Base-by-base conservation (phyloP, 164 flowering plant genomes). In the Buxus sempervirens region DNA sequence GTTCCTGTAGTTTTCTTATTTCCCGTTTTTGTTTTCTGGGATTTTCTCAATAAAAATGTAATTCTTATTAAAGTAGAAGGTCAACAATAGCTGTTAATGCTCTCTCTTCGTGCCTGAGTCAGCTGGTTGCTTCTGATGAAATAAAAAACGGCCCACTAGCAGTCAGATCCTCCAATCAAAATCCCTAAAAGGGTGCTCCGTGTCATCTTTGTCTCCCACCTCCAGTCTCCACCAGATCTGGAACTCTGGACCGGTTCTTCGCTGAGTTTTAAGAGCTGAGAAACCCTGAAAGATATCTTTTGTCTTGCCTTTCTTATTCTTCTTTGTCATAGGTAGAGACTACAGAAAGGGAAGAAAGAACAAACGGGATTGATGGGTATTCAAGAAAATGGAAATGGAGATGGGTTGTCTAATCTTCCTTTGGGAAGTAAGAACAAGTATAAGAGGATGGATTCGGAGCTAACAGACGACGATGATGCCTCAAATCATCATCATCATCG, bases 391-490 rank as follows among this genome's bases (percentile, higher is more conserved):
- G 75, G 65, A 19, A 59, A 58, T 58, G 64, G 65, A 27, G 49
- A 63, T 60, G 64, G 32, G 42, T 10, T 74, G 21, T 18, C 56
- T 10, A 59, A 65, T 4, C 26, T 67, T 61, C 36, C 66, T 15
- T 74, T 70, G 74, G 68, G 67, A 8, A 9, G 51, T n/a, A 67
- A 76, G 28, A 67, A 64, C 2, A 77, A 70, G 62, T 73, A 73
- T 54, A 60, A 23, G 66, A 70, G 70, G 27, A 64, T 73, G 77
- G 75, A 72, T 65, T 28, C 41, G 23, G 64, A 75, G 60, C 25
- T 62, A 4, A 32, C 14, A 58, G 73, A 73, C 42, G 76, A 66
- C 6, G 76, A 69, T 14, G 79, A 62, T 23, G 54, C 28, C 5
- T 32, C 48, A 6, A 12, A 36, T 15, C 54, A 26, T 13, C 60